phyloP scores from a whole-genome alignment of 352 stramenopile species.

The Globisporangium paroecandrum region DNA sequence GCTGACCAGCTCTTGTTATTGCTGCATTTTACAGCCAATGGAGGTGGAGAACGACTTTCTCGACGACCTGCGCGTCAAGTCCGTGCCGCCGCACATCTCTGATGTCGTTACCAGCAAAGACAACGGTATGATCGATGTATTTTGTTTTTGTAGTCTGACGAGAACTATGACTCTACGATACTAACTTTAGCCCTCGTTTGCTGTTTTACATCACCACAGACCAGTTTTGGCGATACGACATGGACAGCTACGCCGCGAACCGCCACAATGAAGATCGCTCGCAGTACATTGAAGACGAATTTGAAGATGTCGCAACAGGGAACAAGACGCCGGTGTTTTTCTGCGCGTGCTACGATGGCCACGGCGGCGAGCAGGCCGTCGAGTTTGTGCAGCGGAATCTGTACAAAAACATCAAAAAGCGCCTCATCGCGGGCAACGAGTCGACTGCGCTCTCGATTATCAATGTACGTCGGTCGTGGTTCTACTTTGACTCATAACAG shows the following conservation, averaged over 20 bases:
- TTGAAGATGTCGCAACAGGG: slow-evolving; percentile 16
- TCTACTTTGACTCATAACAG: background rate
- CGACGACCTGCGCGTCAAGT: slow-evolving; percentile 45
- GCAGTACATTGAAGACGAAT: slow-evolving; percentile 46
- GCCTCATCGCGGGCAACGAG: slow-evolving; percentile 27
- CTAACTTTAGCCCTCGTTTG: background rate
- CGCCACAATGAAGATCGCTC: slow-evolving; percentile 62
- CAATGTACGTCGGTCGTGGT: slow-evolving; percentile 14
- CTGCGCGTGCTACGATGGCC: slow-evolving; percentile 69
- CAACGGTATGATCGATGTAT: slow-evolving; percentile 6
- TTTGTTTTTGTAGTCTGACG: background rate
- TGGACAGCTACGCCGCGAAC: slow-evolving; percentile 70
- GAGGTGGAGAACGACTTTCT: slow-evolving; percentile 34
- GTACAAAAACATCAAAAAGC: slow-evolving; percentile 49
- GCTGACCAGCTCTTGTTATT: background rate
- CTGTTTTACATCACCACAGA: slow-evolving; percentile 13
- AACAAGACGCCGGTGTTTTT: slow-evolving; percentile 44
- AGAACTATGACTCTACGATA: background rate
- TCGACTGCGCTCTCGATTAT: slow-evolving; percentile 47
- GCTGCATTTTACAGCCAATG: slow-evolving; percentile 19
- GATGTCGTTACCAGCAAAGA: slow-evolving; percentile 44
- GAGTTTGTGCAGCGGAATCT: slow-evolving; percentile 67
- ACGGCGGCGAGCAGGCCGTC: slow-evolving; percentile 59
- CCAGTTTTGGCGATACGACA: slow-evolving; percentile 62
- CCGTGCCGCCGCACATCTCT: slow-evolving; percentile 47